Evolutionary conservation across 805 yeast genomes (phyloP), one percentile per base, ranked within the genome.

Genomic region (Brettanomyces anomalus): DNA sequence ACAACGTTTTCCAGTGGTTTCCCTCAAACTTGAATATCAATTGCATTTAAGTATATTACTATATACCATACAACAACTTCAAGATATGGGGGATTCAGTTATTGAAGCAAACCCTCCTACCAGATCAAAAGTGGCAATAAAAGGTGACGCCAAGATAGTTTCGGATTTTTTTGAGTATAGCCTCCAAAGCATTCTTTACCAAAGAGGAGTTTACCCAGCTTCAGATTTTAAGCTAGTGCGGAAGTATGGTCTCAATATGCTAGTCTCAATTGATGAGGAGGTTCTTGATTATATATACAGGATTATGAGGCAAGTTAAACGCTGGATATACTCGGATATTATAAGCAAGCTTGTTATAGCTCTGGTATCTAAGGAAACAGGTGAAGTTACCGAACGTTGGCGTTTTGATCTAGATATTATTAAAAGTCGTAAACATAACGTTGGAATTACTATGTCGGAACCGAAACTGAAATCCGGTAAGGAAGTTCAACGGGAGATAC

Each of bases 121-220:
- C 11, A 50, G 70, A 38, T 67, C 78, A 5, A 71, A 76, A 52
- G 56, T 78, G 43, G 78, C 87, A 2, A 61, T 85, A 36, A 79
- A 79, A 52, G 96, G 96, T 11, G 83, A 94, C 0, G 78, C 94
- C 10, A 77, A 79, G 48, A 69, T 77, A 0, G 86, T 88, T 1
- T 75, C 90, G 0, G 96, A 87, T 61, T 87, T 85, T 62, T 85
- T 89, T 53, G 84, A 85, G 52, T 85, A 78, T 57, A 76, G 90
- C 42, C 79, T 89, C 42, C 82, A 86, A 56, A 77, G 81, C 39
- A 85, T 89, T 20, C 71, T 90, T 4, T 89, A 82, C 58, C 97
- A 90, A 59, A 66, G 97, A 41, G 95, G 95, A 0, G 79, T 89
- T 16, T 89, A 89, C 53, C 95, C 96, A 0, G 71, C 85, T 3